Base-by-base conservation (phyloP, 2,329 filamentous ascomycete genomes). In the Rutstroemia sp. region DNA sequence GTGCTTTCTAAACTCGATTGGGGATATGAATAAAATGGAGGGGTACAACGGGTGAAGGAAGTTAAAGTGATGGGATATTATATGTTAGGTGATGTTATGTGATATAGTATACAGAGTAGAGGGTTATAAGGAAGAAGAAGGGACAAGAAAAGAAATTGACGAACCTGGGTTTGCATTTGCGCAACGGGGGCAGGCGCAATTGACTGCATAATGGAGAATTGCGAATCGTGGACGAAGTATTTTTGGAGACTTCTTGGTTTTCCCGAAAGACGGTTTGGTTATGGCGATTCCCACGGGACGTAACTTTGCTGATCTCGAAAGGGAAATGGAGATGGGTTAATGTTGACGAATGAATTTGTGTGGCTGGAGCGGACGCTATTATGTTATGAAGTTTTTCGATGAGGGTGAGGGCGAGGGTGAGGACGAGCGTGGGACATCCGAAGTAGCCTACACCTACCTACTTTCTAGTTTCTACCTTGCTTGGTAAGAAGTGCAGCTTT, bases 171-270 rank as follows among this genome's bases (percentile, higher is more conserved):
- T 49, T 65, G 64, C 59, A 64, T 62, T 51, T 65, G 64, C 19
- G 65, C 61, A 34, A 63, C 61, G 14, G 67, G 67, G 9, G 65
- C 65, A 19, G 66, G 66, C 25, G 67, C 67, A 46, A 68, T 67
- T 47, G 66, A 66, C 59, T 68, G 67, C 67, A 67, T 68, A 30
- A 34, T 54, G 23, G 47, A 39, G 21, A 44, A 25, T 14, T 19
- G 23, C 23, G 12, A 34, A 34, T 34, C 30, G 30, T 27, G 17
- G 17, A 39, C 34, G 36, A 38, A n/a, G 48, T 17, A 25, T n/a
- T 42, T 42, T 14, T 42, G 39, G 30, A 34, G 30, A 12, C 30
- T 12, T 27, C n/a, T 27, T 8, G 5, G 1, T 14, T 40, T 42
- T n/a, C 19, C 16, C 19, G 16, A 42, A 19, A 42, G 19, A 42